A percentile compares a stretch with the other conserved stretches of the same genome.
These are phyloP conservation scores for Kitagawia praeruptora DNA, from an alignment of 129 eudicot genomes.

Conservation along the genomic window DNA sequence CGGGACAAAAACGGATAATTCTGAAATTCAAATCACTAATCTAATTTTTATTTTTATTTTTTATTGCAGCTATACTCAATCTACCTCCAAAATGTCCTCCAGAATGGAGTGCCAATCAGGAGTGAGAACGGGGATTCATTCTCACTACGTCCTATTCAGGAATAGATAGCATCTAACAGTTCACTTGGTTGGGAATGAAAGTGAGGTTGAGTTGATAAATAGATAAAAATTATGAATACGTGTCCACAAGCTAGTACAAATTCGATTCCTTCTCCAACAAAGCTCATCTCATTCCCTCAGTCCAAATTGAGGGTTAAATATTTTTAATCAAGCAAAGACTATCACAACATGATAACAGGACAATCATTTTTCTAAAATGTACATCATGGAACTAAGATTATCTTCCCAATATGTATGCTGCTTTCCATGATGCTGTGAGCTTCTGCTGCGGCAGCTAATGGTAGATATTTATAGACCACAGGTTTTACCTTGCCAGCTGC, in stretches of 20 bases:
- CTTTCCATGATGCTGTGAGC: conserved; percentile 75
- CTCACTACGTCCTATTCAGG: background rate
- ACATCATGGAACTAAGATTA: conserved; percentile 48
- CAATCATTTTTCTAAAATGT: background rate
- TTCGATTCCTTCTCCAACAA: background rate
- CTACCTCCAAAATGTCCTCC: background rate
- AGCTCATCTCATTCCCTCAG: background rate
- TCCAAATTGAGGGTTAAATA: background rate
- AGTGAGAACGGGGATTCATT: background rate
- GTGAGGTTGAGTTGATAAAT: background rate
- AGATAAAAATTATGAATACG: background rate
- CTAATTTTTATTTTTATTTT: no score
- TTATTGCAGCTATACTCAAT: no score
- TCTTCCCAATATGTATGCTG: conserved; percentile 71
- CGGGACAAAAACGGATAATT: no score
- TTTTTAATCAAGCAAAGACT: background rate
- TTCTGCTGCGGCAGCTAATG: conserved; percentile 62
- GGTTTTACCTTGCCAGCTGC: conserved; percentile 55
- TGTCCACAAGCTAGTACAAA: background rate
- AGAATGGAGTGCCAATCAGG: background rate
- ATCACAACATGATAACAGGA: background rate
- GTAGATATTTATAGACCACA: conserved; percentile 40
- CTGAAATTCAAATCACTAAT: no score
- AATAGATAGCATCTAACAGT: background rate
- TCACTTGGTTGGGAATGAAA: background rate